Evolutionary conservation across 2,329 filamentous ascomycete genomes (phyloP).

Genomic region (Hypoxylon sp.): DNA sequence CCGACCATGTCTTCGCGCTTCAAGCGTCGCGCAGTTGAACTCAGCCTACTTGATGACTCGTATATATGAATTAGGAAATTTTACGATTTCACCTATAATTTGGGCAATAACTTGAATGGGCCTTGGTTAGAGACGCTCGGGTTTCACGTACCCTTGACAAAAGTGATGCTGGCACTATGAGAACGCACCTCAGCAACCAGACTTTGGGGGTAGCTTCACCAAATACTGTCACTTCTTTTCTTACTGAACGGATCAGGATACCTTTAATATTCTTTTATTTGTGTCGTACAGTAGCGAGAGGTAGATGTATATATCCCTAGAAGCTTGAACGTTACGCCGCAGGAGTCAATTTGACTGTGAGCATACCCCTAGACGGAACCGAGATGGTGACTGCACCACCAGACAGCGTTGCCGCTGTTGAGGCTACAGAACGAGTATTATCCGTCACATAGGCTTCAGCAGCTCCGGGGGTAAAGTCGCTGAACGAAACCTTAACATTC

Average conservation of each 20-base stretch:
- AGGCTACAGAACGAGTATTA: slow-evolving; percentile 39
- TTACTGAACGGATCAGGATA: background rate
- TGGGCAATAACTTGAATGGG: no score
- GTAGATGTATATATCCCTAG: background rate
- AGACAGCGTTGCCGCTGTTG: slow-evolving; percentile 16
- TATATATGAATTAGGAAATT: no score
- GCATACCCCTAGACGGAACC: slow-evolving; percentile 41
- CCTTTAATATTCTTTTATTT: background rate
- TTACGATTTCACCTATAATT: no score
- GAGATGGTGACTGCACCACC: slow-evolving; percentile 33
- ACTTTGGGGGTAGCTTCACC: no score
- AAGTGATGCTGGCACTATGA: no score
- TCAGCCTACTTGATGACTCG: no score
- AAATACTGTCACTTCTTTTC: background rate
- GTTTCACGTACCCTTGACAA: no score
- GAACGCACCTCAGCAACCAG: no score
- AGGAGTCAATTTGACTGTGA: slow-evolving; percentile 40
- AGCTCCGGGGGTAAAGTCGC: slow-evolving; percentile 29
- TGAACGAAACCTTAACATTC: slow-evolving; percentile 36
- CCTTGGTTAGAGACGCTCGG: no score
- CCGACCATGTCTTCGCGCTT: no score
- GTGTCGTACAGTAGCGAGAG: background rate
- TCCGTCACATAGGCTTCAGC: slow-evolving; percentile 42
- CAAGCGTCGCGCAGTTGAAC: no score
- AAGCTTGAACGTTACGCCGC: background rate